A percentile compares a stretch with the other conserved stretches of the same genome.
phyloP scores from a whole-genome alignment of 306 rosid species.

The Carpinus viminea region DNA sequence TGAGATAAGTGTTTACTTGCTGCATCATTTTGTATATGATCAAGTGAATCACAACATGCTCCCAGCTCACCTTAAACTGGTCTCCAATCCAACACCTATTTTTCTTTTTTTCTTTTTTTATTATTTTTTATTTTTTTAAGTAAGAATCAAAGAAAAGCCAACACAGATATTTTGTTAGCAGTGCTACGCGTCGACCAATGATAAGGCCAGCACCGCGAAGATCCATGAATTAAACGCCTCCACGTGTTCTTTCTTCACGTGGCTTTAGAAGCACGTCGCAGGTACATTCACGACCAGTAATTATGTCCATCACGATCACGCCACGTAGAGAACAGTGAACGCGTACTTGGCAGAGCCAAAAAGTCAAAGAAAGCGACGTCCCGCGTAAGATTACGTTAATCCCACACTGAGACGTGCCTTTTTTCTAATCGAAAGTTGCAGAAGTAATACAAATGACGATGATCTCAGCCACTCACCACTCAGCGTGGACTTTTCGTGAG shows the following conservation, averaged over 20 bases:
- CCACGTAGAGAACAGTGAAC: slow-evolving; percentile 17
- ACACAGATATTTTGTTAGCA: too few relatives aligned
- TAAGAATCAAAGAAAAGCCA: too few relatives aligned
- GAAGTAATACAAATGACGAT: too few relatives aligned
- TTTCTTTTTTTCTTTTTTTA: too few relatives aligned
- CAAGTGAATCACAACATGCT: too few relatives aligned
- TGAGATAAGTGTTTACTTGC: too few relatives aligned
- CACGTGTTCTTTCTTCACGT: background rate
- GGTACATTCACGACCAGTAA: background rate
- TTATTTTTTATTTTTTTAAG: too few relatives aligned
- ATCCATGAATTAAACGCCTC: background rate
- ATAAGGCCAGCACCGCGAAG: too few relatives aligned
- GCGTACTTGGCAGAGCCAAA: background rate
- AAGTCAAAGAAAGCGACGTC: slow-evolving; percentile 16
- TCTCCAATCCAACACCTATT: background rate
- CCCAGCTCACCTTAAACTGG: too few relatives aligned
- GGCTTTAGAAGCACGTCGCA: background rate
- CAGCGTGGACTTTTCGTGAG: background rate
- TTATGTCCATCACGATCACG: background rate
- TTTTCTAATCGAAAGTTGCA: background rate
- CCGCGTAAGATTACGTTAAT: background rate
- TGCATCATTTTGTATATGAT: too few relatives aligned
- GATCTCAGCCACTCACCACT: background rate
- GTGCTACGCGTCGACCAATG: background rate
- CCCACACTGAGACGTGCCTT: slow-evolving; percentile 2